Base-by-base conservation (phyloP, 805 yeast genomes). In the Pichia cabralensis region DNA sequence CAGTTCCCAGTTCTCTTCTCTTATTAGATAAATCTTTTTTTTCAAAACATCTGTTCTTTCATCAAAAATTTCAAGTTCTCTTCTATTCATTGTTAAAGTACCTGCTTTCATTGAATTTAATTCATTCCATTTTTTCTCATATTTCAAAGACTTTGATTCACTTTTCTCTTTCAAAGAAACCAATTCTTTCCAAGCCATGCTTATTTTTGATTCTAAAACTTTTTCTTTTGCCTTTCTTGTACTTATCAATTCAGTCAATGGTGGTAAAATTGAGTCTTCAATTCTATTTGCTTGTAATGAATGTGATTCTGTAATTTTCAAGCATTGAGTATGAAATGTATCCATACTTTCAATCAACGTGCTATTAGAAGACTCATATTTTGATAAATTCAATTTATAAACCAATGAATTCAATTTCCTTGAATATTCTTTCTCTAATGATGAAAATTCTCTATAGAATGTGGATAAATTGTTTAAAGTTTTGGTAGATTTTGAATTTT, bases 351-450 rank as follows among this genome's bases (percentile, higher is more conserved):
- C 61, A 44, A 67, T 72, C 39, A 80, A 54, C 0, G 74, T 57
- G n/a, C n/a, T n/a, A 1, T 88, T 89, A 0, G 70, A 62, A 44
- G 76, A 83, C 37, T 61, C 63, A 30, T 46, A 34, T 8, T 36
- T 36, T 17, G 40, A 33, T 14, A 36, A 17, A 7, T 36, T 36
- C 2, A 36, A 15, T 6, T 26, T 19, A 6, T 26, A 28, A 7
- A 36, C 18, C 8, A 36, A 17, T 2, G 35, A 32, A 15, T 59
- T 60, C 44, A 85, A 53, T 39, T 65, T 67, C 36, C 71, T 67
- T 25, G 76, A 59, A 48, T 81, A 82, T 18, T 85, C 95, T 40
- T 75, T 80, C 47, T 84, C 95, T 26, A 85, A 68, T 12, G 70
- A 61, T 1, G 70, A 58, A 25, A 78, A 59, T 37, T 76, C 81